Conservation (phyloP, 768 basidiomycete genomes). For the Rhodotorula sphaerocarpa region DNA sequence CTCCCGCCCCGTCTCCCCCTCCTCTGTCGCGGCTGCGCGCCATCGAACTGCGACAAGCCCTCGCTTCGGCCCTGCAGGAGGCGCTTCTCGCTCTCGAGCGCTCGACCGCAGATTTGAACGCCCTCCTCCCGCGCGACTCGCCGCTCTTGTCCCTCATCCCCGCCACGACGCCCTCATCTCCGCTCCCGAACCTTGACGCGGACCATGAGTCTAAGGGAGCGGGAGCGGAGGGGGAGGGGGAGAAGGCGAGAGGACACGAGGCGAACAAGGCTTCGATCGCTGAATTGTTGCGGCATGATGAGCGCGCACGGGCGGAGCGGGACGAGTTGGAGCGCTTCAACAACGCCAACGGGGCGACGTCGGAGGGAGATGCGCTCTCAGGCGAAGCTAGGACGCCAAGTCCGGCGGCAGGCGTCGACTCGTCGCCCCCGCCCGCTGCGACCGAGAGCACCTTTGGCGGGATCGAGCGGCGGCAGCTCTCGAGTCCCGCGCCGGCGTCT, state of each 20-base stretch:
- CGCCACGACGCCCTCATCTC: background rate
- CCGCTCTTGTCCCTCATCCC: background rate
- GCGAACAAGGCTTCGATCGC: background rate
- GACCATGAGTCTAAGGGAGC: background rate
- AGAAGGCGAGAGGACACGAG: background rate
- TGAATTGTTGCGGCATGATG: slow-evolving; percentile 13
- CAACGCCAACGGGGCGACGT: background rate
- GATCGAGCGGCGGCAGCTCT: slow-evolving; percentile 6
- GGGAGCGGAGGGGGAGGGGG: too few species aligned
- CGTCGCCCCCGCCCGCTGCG: slow-evolving; percentile 20
- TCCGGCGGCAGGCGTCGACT: too few species aligned
- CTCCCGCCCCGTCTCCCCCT: background rate
- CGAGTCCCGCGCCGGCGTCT: background rate
- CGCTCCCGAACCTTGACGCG: background rate
- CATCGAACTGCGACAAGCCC: background rate
- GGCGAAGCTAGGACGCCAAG: too few species aligned
- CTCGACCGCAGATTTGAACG: background rate
- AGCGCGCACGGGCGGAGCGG: background rate
- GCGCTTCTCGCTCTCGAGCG: background rate
- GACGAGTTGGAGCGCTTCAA: slow-evolving; percentile 7
- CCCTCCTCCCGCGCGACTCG: slow-evolving; percentile 2
- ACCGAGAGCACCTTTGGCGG: slow-evolving; percentile 21
- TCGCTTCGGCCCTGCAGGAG: background rate
- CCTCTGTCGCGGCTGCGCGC: background rate
- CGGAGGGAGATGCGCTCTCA: background rate